Evolutionary conservation across 768 basidiomycete species (phyloP), one percentile per base, ranked within the genome.

Genomic region (Kwoniella europaea): DNA sequence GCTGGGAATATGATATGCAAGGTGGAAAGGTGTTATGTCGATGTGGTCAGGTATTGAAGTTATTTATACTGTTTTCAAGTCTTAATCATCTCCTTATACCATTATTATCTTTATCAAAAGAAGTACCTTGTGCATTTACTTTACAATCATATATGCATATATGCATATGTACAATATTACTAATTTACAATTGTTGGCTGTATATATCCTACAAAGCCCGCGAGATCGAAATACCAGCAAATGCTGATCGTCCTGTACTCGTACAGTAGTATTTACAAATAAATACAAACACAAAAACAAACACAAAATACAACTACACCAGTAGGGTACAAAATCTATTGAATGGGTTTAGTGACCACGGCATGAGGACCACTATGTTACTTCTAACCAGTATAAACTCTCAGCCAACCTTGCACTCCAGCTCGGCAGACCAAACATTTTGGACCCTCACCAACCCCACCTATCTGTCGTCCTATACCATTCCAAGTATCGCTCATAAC

Each of bases 341-440:
- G n/a, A 35, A 7, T 4, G n/a, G 53, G 22, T 16, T 13, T 1
- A 10, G 24, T 27, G 63, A n/a, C 13, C 16, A 56, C 41, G 13
- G 9, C 22, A 62, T 13, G 35, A 41, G n/a, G 0, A 46, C 18
- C 18, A 6, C 20, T 22, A 10, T 50, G 22, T 55, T 24, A 24
- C n/a, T n/a, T 22, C 53, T 44, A 72, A 4, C 69, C 69, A 35
- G 70, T 69, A 61, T 74, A 74, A 5, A 74, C 71, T 24, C 71
- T 61, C 29, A 74, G 41, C 74, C 74, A 74, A n/a, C 74, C 74
- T 41, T 63, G 55, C 4, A 74, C 59, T 3, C 70, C 67, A 18
- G 42, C 53, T 56, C 74, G 41, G 59, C 74, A 74, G 6, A 74
- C 29, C 58, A 74, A 61, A 65, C 74, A 74, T 22, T 59, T 65